Conservation (phyloP, 2,329 filamentous ascomycete genomes). For the Fusarium equiseti region DNA sequence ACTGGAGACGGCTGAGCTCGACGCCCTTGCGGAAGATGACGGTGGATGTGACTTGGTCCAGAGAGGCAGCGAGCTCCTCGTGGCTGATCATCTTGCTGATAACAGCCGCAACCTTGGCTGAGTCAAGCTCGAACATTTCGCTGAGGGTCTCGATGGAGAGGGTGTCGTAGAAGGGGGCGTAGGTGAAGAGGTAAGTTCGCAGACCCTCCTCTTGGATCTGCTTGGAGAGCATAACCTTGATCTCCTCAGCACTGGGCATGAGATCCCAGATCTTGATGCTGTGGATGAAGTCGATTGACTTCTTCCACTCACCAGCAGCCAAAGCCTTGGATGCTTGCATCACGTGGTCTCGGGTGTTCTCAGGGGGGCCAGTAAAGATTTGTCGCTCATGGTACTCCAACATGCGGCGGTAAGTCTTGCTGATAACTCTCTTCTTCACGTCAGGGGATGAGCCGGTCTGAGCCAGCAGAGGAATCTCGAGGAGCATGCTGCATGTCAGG, state of each 20-base stretch:
- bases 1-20: slow-evolving; percentile 95
- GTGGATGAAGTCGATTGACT: slow-evolving; percentile 91
- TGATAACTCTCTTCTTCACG: slow-evolving; percentile 96
- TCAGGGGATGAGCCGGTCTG: slow-evolving; percentile 97
- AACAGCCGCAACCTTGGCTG: slow-evolving; percentile 91
- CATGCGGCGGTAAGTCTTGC: slow-evolving; percentile 99
- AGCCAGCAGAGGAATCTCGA: slow-evolving; percentile 96
- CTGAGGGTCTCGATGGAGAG: slow-evolving; percentile 87
- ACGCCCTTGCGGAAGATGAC: slow-evolving; percentile 99
- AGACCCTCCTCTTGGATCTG: slow-evolving; percentile 99
- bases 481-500: slow-evolving; percentile 98
- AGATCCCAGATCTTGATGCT: slow-evolving; percentile 99
- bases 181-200: slow-evolving; percentile 98
- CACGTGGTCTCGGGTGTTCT: slow-evolving; percentile 98
- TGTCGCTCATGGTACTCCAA: slow-evolving; percentile 99
- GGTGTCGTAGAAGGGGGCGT: slow-evolving; percentile 99
- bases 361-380: slow-evolving; percentile 97
- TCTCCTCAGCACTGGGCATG: slow-evolving; percentile 90
- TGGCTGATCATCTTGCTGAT: slow-evolving; percentile 99
- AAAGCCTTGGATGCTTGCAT: slow-evolving; percentile 99
- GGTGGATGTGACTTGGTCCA: slow-evolving; percentile 96
- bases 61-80: slow-evolving; percentile 94
- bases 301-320: slow-evolving; percentile 98
- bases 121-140: slow-evolving; percentile 93
- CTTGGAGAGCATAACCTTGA: slow-evolving; percentile 96